Conservation (phyloP, 164 flowering plant species). For the Malania oleifera region DNA sequence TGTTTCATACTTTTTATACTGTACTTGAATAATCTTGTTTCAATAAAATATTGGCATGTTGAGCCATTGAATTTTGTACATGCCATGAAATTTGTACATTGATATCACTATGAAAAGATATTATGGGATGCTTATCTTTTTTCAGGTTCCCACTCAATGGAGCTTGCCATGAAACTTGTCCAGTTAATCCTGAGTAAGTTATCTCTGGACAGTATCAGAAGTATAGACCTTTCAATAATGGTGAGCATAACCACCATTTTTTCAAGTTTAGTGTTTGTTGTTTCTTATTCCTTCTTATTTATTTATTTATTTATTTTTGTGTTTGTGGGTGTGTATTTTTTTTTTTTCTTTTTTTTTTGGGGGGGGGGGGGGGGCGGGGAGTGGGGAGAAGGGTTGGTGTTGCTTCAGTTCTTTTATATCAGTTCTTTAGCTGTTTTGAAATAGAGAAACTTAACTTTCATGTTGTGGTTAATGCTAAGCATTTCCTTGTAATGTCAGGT, state of each 20-base stretch:
- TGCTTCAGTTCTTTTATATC: no score
- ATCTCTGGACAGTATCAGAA: conserved; percentile 36
- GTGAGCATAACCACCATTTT: conserved; percentile 45
- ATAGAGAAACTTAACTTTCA: no score
- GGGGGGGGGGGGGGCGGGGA: no score
- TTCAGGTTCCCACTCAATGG: conserved; percentile 67
- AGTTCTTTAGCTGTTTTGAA: no score
- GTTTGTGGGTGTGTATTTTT: not conserved
- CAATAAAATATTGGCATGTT: not conserved
- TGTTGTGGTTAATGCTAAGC: not conserved
- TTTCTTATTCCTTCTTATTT: no score
- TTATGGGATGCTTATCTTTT: conserved; percentile 6
- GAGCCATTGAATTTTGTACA: not conserved
- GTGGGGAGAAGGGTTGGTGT: no score
- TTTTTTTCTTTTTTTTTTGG: not conserved
- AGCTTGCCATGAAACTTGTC: conserved; percentile 55
- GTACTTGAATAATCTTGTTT: not conserved
- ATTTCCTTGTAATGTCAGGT: conserved; percentile 43
- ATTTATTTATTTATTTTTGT: not conserved
- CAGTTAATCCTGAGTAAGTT: conserved; percentile 50
- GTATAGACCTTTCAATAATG: conserved; percentile 37
- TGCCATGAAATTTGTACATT: not conserved
- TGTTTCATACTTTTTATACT: not conserved
- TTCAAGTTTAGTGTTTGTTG: no score
- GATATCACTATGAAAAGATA: not conserved